Conservation (phyloP, 768 basidiomycete species). For the Suillus plorans region DNA sequence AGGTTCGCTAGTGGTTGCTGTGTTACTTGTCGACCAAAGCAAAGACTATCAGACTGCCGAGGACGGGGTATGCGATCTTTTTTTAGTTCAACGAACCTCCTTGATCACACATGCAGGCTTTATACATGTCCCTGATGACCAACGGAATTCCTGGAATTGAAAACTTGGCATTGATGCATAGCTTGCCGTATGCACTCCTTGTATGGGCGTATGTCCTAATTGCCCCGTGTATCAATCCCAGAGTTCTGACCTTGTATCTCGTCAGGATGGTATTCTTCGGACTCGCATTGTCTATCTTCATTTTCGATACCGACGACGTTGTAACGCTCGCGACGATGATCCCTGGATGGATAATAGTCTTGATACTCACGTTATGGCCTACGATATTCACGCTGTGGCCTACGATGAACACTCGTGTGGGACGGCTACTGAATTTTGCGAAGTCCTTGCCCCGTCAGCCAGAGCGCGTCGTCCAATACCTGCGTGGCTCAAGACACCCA, state of each 20-base stretch:
- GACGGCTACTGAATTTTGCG: neutral
- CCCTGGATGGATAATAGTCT: slow-evolving; percentile 17
- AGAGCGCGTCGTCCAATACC: neutral
- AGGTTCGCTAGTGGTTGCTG: slow-evolving; percentile 34
- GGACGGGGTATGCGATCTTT: slow-evolving; percentile 20
- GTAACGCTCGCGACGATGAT: slow-evolving; percentile 15
- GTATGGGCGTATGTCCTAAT: slow-evolving; percentile 29
- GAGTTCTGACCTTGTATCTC: neutral
- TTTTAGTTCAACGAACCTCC: slow-evolving; percentile 8
- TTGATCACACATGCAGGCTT: slow-evolving; percentile 12
- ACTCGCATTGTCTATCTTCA: slow-evolving; percentile 23
- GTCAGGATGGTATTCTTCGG: slow-evolving; percentile 30
- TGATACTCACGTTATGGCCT: slow-evolving; percentile 24
- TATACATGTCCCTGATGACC: slow-evolving; percentile 22
- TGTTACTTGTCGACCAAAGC: slow-evolving; percentile 38
- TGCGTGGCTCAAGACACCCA: neutral
- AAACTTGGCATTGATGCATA: slow-evolving; percentile 31
- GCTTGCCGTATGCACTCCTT: slow-evolving; percentile 33
- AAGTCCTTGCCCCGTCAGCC: neutral
- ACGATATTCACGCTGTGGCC: slow-evolving; percentile 22
- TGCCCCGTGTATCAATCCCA: neutral
- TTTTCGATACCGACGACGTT: slow-evolving; percentile 19
- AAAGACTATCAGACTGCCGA: slow-evolving; percentile 13
- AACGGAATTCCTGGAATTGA: slow-evolving; percentile 24
- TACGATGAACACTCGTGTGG: neutral